phyloP scores from a whole-genome alignment of 306 rosid species.

The Casuarina glauca region DNA sequence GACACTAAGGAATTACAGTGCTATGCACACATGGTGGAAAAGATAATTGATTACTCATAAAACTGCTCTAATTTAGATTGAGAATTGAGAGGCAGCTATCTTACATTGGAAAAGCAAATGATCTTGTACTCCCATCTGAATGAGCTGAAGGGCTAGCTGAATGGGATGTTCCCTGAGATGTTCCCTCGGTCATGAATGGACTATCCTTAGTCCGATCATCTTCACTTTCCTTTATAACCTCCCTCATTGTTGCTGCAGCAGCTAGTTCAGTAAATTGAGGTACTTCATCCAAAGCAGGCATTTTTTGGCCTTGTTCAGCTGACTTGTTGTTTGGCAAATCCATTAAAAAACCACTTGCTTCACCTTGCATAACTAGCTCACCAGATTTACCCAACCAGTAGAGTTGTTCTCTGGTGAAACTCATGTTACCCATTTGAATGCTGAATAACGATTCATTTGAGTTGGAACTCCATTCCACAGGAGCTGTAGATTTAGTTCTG shows the following conservation, averaged over 20 bases:
- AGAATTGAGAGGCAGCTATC: slow-evolving; percentile 17
- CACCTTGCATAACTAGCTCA: slow-evolving; percentile 47
- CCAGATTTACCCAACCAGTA: slow-evolving; percentile 46
- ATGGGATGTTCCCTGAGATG: slow-evolving; percentile 3
- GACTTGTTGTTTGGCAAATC: slow-evolving; percentile 25
- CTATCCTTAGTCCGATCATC: slow-evolving; percentile 21
- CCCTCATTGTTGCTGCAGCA: slow-evolving; percentile 79
- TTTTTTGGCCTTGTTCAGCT: slow-evolving; percentile 32
- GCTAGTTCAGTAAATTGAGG: slow-evolving; percentile 43
- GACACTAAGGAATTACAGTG: too few species aligned
- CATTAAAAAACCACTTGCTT: not conserved
- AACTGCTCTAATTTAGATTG: not conserved
- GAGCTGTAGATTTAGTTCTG: slow-evolving; percentile 48
- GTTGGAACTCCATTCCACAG: slow-evolving; percentile 74
- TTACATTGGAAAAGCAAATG: slow-evolving; percentile 79
- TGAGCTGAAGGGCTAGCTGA: slow-evolving; percentile 34
- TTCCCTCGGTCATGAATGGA: not conserved
- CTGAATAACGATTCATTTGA: slow-evolving; percentile 88
- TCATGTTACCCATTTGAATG: slow-evolving; percentile 82
- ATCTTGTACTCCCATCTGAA: slow-evolving; percentile 48
- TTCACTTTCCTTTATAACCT: slow-evolving; percentile 64
- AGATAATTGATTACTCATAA: too few species aligned
- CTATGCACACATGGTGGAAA: too few species aligned
- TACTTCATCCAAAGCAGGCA: slow-evolving; percentile 20
- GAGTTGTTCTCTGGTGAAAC: slow-evolving; percentile 66